Evolutionary conservation across 2,329 filamentous ascomycete genomes (phyloP).

Genomic region (Tolypocladium pustulatum): DNA sequence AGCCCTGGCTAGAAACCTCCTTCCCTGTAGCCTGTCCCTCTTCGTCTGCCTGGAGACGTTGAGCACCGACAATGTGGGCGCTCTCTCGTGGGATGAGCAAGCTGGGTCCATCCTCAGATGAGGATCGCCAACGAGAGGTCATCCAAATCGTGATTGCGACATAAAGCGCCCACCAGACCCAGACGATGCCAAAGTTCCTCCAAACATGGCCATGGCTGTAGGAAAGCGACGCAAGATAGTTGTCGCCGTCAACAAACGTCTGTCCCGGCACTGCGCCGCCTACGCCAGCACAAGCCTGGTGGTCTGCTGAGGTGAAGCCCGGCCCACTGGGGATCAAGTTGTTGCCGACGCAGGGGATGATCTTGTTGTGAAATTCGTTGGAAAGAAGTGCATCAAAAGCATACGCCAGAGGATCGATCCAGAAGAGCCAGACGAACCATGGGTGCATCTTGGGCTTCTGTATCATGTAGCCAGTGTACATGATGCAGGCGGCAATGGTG

Average conservation of each 20-base stretch:
- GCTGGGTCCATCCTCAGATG: slow-evolving; percentile 39
- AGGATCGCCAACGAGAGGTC: slow-evolving; percentile 45
- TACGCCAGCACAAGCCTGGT: slow-evolving; percentile 48
- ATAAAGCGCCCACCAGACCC: slow-evolving; percentile 52
- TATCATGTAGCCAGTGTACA: slow-evolving; percentile 57
- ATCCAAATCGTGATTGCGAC: slow-evolving; percentile 46
- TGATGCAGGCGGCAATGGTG: slow-evolving; percentile 38
- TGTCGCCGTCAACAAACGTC: slow-evolving; percentile 42
- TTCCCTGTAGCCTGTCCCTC: slow-evolving; percentile 30
- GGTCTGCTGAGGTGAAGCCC: slow-evolving; percentile 28
- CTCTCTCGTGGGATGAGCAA: slow-evolving; percentile 54
- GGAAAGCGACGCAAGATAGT: slow-evolving; percentile 44
- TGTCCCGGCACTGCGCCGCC: slow-evolving; percentile 40
- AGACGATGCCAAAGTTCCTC: slow-evolving; percentile 52
- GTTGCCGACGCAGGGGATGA: slow-evolving; percentile 34
- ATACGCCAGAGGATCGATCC: slow-evolving; percentile 59
- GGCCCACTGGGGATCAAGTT: slow-evolving; percentile 42
- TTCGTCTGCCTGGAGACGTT: slow-evolving; percentile 29
- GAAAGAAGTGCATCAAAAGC: slow-evolving; percentile 57
- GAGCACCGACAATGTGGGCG: slow-evolving; percentile 22
- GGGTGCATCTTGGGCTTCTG: slow-evolving; percentile 50
- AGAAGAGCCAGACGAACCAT: slow-evolving; percentile 54
- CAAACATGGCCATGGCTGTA: slow-evolving; percentile 43
- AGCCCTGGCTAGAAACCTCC: slow-evolving; percentile 1
- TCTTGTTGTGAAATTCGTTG: slow-evolving; percentile 58